Evolutionary conservation across 2,329 filamentous ascomycete genomes (phyloP), one percentile per base, ranked within the genome.

Genomic region (Xylaria sp.): DNA sequence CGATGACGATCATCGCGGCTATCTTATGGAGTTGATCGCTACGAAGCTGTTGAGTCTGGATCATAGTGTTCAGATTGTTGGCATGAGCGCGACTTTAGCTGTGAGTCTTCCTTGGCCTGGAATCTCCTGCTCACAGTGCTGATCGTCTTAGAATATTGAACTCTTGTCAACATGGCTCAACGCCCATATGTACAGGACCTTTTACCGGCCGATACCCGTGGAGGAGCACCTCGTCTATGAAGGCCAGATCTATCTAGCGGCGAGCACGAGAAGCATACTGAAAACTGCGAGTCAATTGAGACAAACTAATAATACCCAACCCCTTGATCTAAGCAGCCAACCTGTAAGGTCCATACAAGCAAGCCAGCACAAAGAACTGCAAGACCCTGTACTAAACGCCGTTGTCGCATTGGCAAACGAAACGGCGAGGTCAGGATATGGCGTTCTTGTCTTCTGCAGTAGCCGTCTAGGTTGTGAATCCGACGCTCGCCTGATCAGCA

Each of bases 61-160:
- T 30, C 83, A 89, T 59, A 74, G 79, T 23, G 79, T 90, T 16
- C 89, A 92, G 68, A 85, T 92, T 18, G 76, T 91, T 59, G 89
- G 87, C 65, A 92, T 92, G 89, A 92, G 89, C 67, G 89, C 89
- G 3, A 92, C 89, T 0, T 76, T 92, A 52, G 85, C 86, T 57
- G 87, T 89, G 75, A 67, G 80, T 73, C 3, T 18, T 52, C 18
- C 35, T 55, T 56, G 3, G 23, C 42, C 10, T 39, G 9, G 42
- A 16, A 16, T 5, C 4, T 42, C 47, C 13, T 52, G 42, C 59
- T 67, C 9, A 11, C 5, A n/a, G 18, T 23, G 64, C 59, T 55
- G 46, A 62, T 37, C 39, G 7, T 37, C 47, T 4, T 62, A 90
- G 86, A 91, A 92, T 68, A 87, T 88, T 54, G 79, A 84, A 57